Percentiles rank a stretch among this genome's conserved stretches.
phyloP scores from a whole-genome alignment of 495 filamentous ascomycete genomes.

The Immersiella caudata region DNA sequence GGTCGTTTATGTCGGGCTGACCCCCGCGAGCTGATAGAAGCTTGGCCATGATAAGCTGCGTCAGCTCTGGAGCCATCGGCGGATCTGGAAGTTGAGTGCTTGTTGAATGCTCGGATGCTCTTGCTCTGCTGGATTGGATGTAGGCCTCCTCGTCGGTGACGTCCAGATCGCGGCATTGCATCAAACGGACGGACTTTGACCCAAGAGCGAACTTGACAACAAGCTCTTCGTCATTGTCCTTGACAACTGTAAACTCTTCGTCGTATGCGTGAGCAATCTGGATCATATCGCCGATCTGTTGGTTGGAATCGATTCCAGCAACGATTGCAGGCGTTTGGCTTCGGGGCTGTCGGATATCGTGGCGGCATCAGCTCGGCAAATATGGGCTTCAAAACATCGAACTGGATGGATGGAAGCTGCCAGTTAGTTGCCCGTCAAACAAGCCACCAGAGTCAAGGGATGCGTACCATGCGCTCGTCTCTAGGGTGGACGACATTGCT shows the following conservation, averaged over 20 bases:
- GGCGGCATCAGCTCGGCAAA: background rate
- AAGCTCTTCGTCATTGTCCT: background rate
- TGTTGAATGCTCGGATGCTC: background rate
- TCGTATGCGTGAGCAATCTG: background rate
- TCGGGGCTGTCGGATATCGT: background rate
- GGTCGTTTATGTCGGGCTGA: background rate
- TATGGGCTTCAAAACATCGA: background rate
- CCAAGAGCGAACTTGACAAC: background rate
- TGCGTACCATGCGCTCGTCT: background rate
- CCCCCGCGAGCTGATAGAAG: background rate
- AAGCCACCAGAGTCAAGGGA: no score
- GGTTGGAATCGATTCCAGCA: background rate
- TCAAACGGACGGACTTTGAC: background rate
- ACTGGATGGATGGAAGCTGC: background rate
- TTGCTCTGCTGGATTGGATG: background rate
- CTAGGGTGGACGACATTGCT: background rate
- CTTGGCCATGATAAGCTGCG: conserved; percentile 1
- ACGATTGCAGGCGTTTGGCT: background rate
- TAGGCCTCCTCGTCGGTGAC: background rate
- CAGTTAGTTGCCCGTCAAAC: background rate
- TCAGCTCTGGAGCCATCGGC: conserved; percentile 10
- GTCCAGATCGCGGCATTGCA: background rate
- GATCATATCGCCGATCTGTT: background rate
- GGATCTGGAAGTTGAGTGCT: conserved; percentile 5
- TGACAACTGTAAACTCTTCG: background rate